A percentile compares a stretch with the other conserved stretches of the same genome.
Conservation (phyloP, 2,329 filamentous ascomycete genomes). For the Microsporum audouinii region DNA sequence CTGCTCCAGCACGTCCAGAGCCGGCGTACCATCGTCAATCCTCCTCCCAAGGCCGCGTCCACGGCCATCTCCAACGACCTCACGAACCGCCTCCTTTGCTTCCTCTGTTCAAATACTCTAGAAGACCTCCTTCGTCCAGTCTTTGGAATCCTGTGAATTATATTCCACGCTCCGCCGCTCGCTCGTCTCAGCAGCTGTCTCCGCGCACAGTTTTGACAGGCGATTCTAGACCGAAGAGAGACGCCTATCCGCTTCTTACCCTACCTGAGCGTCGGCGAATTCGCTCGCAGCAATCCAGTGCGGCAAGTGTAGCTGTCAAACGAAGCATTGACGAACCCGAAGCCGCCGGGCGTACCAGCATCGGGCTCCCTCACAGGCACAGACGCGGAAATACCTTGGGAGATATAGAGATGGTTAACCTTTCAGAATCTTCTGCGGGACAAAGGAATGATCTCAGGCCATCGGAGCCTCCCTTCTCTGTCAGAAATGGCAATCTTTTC, state of each 20-base stretch:
- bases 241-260: constrained; percentile 46
- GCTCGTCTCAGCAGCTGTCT: constrained; percentile 25
- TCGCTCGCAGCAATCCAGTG: constrained; percentile 36
- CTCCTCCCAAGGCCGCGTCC: neutral
- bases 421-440: constrained; percentile 17
- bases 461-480: constrained; percentile 15
- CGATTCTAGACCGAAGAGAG: constrained; percentile 18
- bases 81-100: constrained; percentile 1
- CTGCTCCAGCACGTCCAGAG: constrained; percentile 11
- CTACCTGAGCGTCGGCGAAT: constrained; percentile 47
- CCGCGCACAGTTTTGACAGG: constrained; percentile 25
- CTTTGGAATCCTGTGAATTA: constrained; percentile 53
- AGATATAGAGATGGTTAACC: constrained; percentile 15
- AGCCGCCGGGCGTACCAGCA: constrained; percentile 39
- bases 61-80: neutral
- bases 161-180: constrained; percentile 43
- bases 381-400: constrained; percentile 25
- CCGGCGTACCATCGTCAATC: constrained; percentile 3
- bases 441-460: constrained; percentile 20
- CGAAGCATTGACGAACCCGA: constrained; percentile 37
- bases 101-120: neutral
- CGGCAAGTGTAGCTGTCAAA: constrained; percentile 39
- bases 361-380: constrained; percentile 39
- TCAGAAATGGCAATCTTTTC: constrained; percentile 1
- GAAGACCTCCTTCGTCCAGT: constrained; percentile 37